Percentiles rank a stretch among this genome's conserved stretches.
Evolutionary conservation across 1,284 basidiomycete species (phyloP).

Genomic region (Irpex rosettiformis): DNA sequence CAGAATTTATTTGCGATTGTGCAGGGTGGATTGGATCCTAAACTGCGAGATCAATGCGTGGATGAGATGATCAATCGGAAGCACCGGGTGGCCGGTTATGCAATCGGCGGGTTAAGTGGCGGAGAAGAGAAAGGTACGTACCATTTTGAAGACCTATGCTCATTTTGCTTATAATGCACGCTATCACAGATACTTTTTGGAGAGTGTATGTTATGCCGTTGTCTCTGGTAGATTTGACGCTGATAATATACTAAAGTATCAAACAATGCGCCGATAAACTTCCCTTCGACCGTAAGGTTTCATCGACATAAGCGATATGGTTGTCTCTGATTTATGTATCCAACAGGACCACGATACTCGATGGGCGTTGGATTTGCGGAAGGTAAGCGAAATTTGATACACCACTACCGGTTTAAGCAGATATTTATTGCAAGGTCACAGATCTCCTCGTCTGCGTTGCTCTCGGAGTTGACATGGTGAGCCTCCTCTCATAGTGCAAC

Average conservation of each 20-base stretch:
- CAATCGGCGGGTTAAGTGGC: constrained; percentile 80
- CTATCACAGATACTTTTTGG: constrained; percentile 71
- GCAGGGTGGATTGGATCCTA: constrained; percentile 74
- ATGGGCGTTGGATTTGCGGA: constrained; percentile 91
- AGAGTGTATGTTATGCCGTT: constrained; percentile 52
- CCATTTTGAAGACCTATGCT: too few species aligned
- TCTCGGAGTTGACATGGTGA: constrained; percentile 85
- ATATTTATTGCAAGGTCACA: constrained; percentile 25
- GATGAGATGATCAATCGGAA: constrained; percentile 77
- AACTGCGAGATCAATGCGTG: constrained; percentile 69
- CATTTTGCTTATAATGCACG: not conserved
- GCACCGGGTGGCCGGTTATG: constrained; percentile 73
- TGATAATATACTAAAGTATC: constrained; percentile 48
- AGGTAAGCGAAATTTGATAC: constrained; percentile 43
- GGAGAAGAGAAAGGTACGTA: constrained; percentile 80
- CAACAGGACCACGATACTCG: constrained; percentile 73
- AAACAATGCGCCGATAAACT: constrained; percentile 75
- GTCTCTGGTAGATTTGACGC: not conserved
- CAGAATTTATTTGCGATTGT: constrained; percentile 89
- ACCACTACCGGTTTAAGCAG: not conserved
- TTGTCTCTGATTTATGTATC: not conserved
- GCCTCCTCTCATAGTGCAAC: constrained; percentile 11
- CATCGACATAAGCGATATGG: not conserved
- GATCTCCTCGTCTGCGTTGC: constrained; percentile 85
- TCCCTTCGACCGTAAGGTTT: constrained; percentile 63